A percentile compares a stretch with the other conserved stretches of the same genome.
phyloP scores from a whole-genome alignment of 2,329 filamentous ascomycete genomes.

The Beauveria medogensis region DNA sequence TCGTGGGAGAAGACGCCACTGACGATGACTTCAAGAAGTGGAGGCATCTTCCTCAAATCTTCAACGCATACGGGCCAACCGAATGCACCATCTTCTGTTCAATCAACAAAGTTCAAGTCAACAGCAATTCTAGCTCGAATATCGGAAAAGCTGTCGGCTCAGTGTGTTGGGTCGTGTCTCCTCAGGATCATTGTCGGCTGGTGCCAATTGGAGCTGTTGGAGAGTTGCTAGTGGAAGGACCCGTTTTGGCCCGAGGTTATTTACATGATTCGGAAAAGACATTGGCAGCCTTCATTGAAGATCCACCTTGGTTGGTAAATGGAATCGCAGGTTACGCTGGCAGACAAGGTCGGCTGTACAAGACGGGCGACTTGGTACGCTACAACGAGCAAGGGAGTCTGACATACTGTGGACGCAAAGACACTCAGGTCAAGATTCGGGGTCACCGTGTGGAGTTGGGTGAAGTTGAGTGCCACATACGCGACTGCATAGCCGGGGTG shows the following conservation, averaged over 20 bases:
- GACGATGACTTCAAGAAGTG: constrained; percentile 17
- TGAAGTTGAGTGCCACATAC: constrained; percentile 6
- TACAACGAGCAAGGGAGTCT: constrained; percentile 28
- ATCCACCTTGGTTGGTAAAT: neutral
- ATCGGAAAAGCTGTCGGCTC: constrained; percentile 7
- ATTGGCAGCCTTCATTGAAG: constrained; percentile 16
- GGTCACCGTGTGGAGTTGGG: constrained; percentile 42
- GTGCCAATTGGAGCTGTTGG: constrained; percentile 13
- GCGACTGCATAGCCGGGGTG: neutral
- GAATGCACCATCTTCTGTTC: constrained; percentile 26
- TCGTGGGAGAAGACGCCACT: constrained; percentile 3
- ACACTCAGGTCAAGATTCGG: constrained; percentile 45
- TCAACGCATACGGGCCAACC: constrained; percentile 35
- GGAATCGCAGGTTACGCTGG: neutral
- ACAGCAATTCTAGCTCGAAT: neutral
- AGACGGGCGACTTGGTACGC: constrained; percentile 38
- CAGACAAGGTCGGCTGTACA: constrained; percentile 26
- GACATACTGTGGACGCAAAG: constrained; percentile 40
- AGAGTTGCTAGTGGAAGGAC: constrained; percentile 16
- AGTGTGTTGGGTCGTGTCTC: constrained; percentile 3
- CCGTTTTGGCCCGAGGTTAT: constrained; percentile 13
- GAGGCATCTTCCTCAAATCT: constrained; percentile 20
- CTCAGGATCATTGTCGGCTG: constrained; percentile 7
- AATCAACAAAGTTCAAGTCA: neutral
- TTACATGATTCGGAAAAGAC: constrained; percentile 10